Base-by-base conservation (phyloP, 148 eudicot species). In the Fagopyrum tataricum region DNA sequence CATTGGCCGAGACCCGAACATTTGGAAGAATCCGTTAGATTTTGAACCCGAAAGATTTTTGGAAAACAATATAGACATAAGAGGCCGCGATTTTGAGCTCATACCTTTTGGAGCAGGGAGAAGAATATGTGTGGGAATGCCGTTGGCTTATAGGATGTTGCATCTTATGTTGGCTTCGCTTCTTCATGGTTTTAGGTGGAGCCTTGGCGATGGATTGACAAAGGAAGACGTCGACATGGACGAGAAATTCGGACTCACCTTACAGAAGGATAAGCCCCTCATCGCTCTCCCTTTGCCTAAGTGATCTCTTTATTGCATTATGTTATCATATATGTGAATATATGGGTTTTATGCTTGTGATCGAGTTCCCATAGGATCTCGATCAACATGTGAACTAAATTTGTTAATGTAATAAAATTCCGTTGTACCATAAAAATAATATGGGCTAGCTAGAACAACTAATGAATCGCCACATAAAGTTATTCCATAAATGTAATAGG, bases 31-130 rank as follows among this genome's bases (percentile, higher is more conserved):
- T 17, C 84, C 90, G 0, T 44, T 41, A 9, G 74, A 44, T 13
- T 87, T 87, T 42, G 71, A 39, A 8, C 90, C 90, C 0, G 90
- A 87, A 70, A 81, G 90, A 76, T 87, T 87, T 64, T 47, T 82
- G 76, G 81, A 81, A 0, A 7, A 4, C 0, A 70, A 74, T 51
- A 48, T 74, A 37, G 90, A 87, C 58, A 78, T 75, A 17, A 87
- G 72, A 62, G 88, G 86, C 0, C 84, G 76, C 2, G 77, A 84
- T 59, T 87, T 82, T 52, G 86, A 84, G 79, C 83, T 79, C 62
- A 73, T 87, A 20, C 90, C 90, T 1, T 87, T 87, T 43, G 90
- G 90, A 11, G 78, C 90, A 0, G 90, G 90, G 86, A 7, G 78
- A 84, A 0, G 90, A 52, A 87, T 87, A 74, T 87, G 90, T 77